These are phyloP conservation scores for Eucalyptus viminalis DNA, from an alignment of 345 rosid genomes.

Conservation along the genomic window DNA sequence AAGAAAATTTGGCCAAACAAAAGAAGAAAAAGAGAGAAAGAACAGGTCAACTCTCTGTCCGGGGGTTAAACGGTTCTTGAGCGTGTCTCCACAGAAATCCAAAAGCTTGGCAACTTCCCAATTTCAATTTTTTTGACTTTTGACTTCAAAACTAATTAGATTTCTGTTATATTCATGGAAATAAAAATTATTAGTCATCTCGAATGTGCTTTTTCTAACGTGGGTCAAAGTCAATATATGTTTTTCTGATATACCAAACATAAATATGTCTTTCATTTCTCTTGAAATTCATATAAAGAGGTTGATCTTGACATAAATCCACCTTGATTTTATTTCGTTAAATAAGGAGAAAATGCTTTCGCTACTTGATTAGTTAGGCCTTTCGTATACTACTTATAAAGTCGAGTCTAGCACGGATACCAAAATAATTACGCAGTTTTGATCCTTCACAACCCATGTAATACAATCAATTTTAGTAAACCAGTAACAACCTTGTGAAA, in stretches of 20 bases:
- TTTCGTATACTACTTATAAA: neutral
- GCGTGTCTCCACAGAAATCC: neutral
- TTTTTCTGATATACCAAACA: neutral
- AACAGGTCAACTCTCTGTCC: neutral
- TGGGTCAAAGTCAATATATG: neutral
- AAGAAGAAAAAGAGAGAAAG: neutral
- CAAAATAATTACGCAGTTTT: neutral
- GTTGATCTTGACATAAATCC: accelerated
- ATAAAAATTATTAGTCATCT: neutral
- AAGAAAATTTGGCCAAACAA: neutral
- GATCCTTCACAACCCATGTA: neutral
- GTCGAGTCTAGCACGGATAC: neutral
- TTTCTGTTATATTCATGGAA: neutral
- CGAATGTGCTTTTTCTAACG: neutral
- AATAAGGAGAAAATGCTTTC: neutral
- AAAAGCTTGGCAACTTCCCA: neutral
- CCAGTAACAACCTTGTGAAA: neutral
- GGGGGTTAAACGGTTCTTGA: neutral
- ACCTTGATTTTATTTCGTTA: neutral
- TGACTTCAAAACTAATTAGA: neutral
- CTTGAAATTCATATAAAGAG: neutral
- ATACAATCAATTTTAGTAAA: neutral
- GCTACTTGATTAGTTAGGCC: neutral
- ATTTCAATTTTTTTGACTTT: neutral
- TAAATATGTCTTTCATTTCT: neutral